Evolutionary conservation across 805 yeast genomes (phyloP).

Genomic region (Sugiyamaella qingdaonensis): DNA sequence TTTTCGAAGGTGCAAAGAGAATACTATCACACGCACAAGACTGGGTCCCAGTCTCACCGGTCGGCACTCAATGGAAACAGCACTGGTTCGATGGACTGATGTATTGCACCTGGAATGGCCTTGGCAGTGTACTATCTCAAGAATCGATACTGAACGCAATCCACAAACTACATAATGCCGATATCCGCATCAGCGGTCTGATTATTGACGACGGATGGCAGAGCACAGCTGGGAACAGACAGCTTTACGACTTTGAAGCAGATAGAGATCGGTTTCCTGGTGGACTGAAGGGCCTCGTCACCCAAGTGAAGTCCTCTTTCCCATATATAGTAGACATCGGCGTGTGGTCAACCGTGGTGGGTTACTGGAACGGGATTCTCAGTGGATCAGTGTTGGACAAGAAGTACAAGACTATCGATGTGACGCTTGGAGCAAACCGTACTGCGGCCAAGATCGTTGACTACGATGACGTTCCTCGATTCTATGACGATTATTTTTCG

Average conservation of each 20-base stretch:
- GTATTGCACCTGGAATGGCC: slow-evolving; percentile 33
- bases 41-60: not conserved
- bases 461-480: slow-evolving; percentile 16
- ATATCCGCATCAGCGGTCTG: slow-evolving; percentile 21
- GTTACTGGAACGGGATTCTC: slow-evolving; percentile 31
- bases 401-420: slow-evolving; percentile 17
- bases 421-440: slow-evolving; percentile 1
- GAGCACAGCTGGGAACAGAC: slow-evolving; percentile 19
- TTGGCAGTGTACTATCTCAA: slow-evolving; percentile 26
- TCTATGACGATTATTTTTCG: slow-evolving; percentile 27
- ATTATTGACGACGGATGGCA: slow-evolving; percentile 35
- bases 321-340: slow-evolving; percentile 28
- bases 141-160: slow-evolving; percentile 23
- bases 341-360: slow-evolving; percentile 33
- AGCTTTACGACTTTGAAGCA: slow-evolving; percentile 25
- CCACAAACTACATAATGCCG: slow-evolving; percentile 22
- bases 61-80: not conserved
- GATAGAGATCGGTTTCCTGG: slow-evolving; percentile 24
- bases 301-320: slow-evolving; percentile 16
- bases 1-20: slow-evolving; percentile 17
- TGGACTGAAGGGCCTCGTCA: slow-evolving; percentile 28
- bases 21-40: slow-evolving; percentile 4
- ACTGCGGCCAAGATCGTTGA: slow-evolving; percentile 1
- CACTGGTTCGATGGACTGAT: slow-evolving; percentile 29
- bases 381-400: slow-evolving; percentile 24